Base-by-base conservation (phyloP, 768 basidiomycete species). In the Auricularia auricula-judae region DNA sequence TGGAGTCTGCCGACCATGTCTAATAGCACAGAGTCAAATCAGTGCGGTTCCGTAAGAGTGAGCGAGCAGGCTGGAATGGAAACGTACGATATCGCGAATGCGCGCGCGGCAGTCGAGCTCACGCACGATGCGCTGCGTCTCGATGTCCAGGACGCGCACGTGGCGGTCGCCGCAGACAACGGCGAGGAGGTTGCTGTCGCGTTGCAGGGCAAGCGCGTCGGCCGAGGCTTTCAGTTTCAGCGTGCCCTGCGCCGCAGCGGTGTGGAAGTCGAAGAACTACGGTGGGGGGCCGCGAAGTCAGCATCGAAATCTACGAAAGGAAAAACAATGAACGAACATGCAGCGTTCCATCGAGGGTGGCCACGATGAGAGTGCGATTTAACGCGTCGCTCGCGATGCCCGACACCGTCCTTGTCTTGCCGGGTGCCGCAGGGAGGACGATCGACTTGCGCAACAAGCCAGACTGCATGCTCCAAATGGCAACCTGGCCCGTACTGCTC, bases 381-480 rank as follows among this genome's bases (percentile, higher is more conserved):
- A 98, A 76, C 1, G 91, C 80, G 74, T 99, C 97, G 10, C 85
- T 87, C 5, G 84, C 91, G 8, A 99, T 71, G 1, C 97, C 94
- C 0, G 88, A 92, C 23, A 98, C 81, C 66, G 82, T 77, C 60
- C 88, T 78, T 23, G 63, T 51, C 80, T 66, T 84, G 84, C 23
- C 80, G 74, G 29, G 88, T 88, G 70, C 81, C 83, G 23, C 81
- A 74, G 0, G 87, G 88, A 29, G 71, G 66, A 80, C 77, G 72
- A 91, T 98, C 1, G 82, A 80, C 75, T 89, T 91, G 56, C 96
- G 81, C 69, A 84, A 83, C 65, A 94, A 82, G 1, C 97, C 97
- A 3, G 91, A 93, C 74, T 99, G 96, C 86, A 99, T 86, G 72
- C 98, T 99, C 89, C 93, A 98, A 87, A 95, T 87, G 65, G 85